Evolutionary conservation across 345 rosid species (phyloP), one percentile per base, ranked within the genome.

Genomic region (Noccaea bulbosa): DNA sequence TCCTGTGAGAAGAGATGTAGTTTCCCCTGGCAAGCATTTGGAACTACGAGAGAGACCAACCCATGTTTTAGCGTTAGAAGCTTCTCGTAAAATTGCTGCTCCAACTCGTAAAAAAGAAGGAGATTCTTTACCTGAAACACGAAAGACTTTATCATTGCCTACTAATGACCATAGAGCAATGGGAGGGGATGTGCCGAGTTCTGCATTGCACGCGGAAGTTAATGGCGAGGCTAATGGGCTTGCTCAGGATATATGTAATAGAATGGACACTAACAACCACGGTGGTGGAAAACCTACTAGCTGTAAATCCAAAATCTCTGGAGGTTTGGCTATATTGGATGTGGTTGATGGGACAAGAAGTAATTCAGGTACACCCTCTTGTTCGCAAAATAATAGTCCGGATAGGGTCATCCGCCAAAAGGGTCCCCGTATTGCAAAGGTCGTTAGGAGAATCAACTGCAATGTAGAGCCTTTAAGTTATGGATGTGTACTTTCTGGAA

Each of bases 341-440:
- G 78, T 77, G 15, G 77, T 77, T 48, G 86, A 84, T 61, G 76
- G 65, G 64, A 45, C 56, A 40, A 80, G 82, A 77, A 71, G 62
- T 69, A 69, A 70, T 68, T 48, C 83, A 7, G 86, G 81, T 43
- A 81, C 81, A 51, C 77, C 85, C 12, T 76, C 91, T 70, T 82
- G 83, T 78, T 77, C 86, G 40, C 95, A 88, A 48, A 88, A 77
- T 79, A 94, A 84, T 82, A 75, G 79, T 48, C 67, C 86, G 72
- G 97, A 91, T 64, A 85, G 85, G 71, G 64, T 74, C 78, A 74
- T 77, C 70, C 88, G 98, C 75, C 98, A 88, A 75, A 94, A 89
- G 79, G 99, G 99, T 72, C 99, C 99, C 17, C 98, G 99, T 39
- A 90, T 95, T 75, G 99, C 99, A 11, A 95, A 95, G 91, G 89